Base-by-base conservation (phyloP, 2,329 filamentous ascomycete species). In the Cercospora sojina region DNA sequence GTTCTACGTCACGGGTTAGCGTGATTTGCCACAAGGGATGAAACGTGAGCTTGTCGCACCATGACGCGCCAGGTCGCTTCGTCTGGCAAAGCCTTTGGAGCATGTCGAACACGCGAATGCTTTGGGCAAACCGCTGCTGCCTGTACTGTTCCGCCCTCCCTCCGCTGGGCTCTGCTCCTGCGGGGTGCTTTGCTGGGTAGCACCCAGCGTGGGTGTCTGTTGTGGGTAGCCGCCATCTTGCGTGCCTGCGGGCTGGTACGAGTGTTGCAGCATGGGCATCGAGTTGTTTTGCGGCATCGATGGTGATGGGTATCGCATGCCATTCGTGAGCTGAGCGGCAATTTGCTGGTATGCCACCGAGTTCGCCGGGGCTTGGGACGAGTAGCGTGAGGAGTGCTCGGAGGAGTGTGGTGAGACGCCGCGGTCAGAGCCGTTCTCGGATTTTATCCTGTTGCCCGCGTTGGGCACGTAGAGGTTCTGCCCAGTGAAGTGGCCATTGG, bases 61-160 rank as follows among this genome's bases (percentile, higher is more conserved):
- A 81, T 99, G 95, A 74, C 95, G 88, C 70, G 93, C 92, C 60
- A 98, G 87, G 81, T 99, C 95, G 80, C 94, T 98, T 71, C 95
- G 87, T 75, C 95, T 85, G 61, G 95, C 95, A 78, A 99, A 99
- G 25, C 90, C 91, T 80, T 98, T 98, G 65, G 86, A 86, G 78
- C 95, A 99, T 3, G 91, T 94, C 70, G 88, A 91, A 81, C 95
- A 99, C 23, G 92, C 90, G 76, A 95, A 97, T 1, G 91, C 89
- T 80, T 97, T 91, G 10, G 86, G 84, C 31, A 85, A 83, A 72
- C 84, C 77, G 78, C 82, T 76, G 73, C 80, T 82, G 69, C 71
- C 81, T 80, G 61, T 79, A 75, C 72, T 79, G 38, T 71, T 71
- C 38, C 76, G 70, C 38, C 72, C 71, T 35, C 77, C 74, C 71